These are phyloP conservation scores for Tolypocladium sp. DNA, from an alignment of 2,329 filamentous ascomycete genomes.

Conservation along the genomic window DNA sequence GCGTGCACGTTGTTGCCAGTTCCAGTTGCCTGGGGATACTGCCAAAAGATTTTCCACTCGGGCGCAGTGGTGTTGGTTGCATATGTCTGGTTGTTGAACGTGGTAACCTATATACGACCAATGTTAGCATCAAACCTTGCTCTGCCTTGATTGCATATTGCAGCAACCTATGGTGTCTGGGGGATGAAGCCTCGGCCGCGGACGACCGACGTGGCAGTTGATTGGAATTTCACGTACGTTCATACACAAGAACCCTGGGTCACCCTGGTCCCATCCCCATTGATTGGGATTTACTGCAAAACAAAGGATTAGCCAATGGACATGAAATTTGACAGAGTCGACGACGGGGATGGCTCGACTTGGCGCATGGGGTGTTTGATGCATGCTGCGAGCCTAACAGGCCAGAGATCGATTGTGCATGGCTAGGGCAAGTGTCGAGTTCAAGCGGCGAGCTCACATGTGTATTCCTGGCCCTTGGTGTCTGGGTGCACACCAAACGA, in stretches of 20 bases:
- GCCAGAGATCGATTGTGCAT: neutral
- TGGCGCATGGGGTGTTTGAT: neutral
- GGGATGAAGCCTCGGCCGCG: neutral
- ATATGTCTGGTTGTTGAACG: slow-evolving; percentile 41
- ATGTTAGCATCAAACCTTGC: neutral
- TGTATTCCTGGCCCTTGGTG: slow-evolving; percentile 34
- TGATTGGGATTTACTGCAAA: slow-evolving; percentile 44
- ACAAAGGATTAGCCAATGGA: neutral
- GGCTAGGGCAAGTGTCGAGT: neutral
- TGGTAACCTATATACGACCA: slow-evolving; percentile 28
- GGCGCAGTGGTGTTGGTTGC: slow-evolving; percentile 35
- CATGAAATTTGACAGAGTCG: neutral
- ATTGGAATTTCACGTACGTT: slow-evolving; percentile 31
- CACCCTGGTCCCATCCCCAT: slow-evolving; percentile 35
- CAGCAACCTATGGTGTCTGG: neutral
- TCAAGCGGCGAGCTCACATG: slow-evolving; percentile 26
- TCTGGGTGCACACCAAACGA: slow-evolving; percentile 35
- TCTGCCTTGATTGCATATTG: neutral
- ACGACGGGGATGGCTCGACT: neutral
- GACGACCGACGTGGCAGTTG: neutral
- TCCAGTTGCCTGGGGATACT: slow-evolving; percentile 28
- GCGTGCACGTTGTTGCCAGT: slow-evolving; percentile 37
- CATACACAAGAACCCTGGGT: slow-evolving; percentile 36
- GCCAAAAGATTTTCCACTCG: slow-evolving; percentile 43
- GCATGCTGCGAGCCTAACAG: no score